Evolutionary conservation across 495 filamentous ascomycete species (phyloP).

Genomic region (Zalerion maritima): DNA sequence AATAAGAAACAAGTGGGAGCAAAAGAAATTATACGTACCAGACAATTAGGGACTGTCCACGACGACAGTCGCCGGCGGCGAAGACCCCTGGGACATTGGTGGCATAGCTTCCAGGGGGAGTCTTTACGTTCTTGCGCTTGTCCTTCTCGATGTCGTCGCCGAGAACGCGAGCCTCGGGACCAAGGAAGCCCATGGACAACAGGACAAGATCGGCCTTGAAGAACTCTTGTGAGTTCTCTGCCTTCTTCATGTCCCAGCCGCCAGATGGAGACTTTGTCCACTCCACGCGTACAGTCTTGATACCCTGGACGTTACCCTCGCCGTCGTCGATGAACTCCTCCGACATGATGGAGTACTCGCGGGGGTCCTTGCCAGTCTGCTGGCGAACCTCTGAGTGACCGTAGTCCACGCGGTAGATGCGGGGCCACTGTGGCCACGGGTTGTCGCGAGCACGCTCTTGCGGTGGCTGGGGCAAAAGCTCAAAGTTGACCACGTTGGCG

Average conservation of each 20-base stretch:
- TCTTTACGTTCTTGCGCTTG: constrained; percentile 94
- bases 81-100: constrained; percentile 87
- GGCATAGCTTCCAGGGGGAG: constrained; percentile 71
- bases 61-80: constrained; percentile 90
- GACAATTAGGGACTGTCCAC: constrained; percentile 94
- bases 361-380: constrained; percentile 92
- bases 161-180: constrained; percentile 81
- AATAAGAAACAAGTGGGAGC: not conserved
- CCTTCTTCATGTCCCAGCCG: constrained; percentile 98
- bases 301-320: constrained; percentile 77
- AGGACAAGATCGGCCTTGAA: constrained; percentile 96
- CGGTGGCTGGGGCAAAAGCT: constrained; percentile 89
- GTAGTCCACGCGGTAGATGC: constrained; percentile 97
- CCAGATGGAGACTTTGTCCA: constrained; percentile 85
- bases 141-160: constrained; percentile 85
- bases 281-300: constrained; percentile 94
- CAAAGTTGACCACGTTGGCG: constrained; percentile 94
- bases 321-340: constrained; percentile 96
- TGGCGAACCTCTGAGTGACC: constrained; percentile 95
- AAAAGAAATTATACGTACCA: constrained; percentile 49
- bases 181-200: constrained; percentile 96
- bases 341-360: constrained; percentile 98
- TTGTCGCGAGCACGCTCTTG: constrained; percentile 91
- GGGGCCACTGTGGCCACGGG: constrained; percentile 98
- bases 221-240: constrained; percentile 88